A percentile compares a stretch with the other conserved stretches of the same genome.
These are phyloP conservation scores for Colletotrichum sp. DNA, from an alignment of 2,329 filamentous ascomycete species.

Conservation along the genomic window DNA sequence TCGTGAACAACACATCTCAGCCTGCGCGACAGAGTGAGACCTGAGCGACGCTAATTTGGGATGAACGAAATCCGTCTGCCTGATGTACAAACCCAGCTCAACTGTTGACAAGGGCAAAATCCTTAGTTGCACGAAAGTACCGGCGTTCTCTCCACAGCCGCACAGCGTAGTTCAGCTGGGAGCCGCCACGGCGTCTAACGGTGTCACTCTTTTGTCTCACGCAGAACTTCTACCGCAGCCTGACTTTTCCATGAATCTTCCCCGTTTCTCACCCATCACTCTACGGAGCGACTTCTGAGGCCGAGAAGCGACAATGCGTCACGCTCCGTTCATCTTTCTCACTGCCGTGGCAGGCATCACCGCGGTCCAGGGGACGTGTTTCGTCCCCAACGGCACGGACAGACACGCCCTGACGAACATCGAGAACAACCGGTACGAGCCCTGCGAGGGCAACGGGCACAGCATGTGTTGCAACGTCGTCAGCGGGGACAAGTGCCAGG, in stretches of 20 bases:
- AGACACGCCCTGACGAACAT: not conserved
- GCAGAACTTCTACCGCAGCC: not conserved
- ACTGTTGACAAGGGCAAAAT: not conserved
- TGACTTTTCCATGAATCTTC: not conserved
- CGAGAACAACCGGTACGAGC: not conserved
- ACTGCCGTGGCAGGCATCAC: not conserved
- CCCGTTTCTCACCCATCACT: not conserved
- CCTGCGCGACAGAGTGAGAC: rapidly evolving
- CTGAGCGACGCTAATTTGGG: not conserved
- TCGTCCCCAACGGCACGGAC: not conserved
- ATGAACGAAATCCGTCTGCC: rapidly evolving
- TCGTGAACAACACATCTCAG: not conserved
- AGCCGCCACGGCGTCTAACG: not conserved
- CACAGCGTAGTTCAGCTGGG: rapidly evolving
- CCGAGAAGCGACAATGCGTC: not conserved
- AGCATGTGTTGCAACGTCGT: slow-evolving; percentile 7
- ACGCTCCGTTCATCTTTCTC: not conserved
- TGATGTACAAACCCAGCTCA: not conserved
- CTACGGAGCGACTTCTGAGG: not conserved
- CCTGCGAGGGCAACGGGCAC: not conserved
- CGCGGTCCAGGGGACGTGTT: not conserved
- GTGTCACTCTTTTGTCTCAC: not conserved
- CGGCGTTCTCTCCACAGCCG: not conserved
- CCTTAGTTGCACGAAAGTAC: not conserved
- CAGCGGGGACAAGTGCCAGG: not conserved